Evolutionary conservation across 208 protist species (phyloP), one percentile per base, ranked within the genome.

Genomic region (Leishmania major): DNA sequence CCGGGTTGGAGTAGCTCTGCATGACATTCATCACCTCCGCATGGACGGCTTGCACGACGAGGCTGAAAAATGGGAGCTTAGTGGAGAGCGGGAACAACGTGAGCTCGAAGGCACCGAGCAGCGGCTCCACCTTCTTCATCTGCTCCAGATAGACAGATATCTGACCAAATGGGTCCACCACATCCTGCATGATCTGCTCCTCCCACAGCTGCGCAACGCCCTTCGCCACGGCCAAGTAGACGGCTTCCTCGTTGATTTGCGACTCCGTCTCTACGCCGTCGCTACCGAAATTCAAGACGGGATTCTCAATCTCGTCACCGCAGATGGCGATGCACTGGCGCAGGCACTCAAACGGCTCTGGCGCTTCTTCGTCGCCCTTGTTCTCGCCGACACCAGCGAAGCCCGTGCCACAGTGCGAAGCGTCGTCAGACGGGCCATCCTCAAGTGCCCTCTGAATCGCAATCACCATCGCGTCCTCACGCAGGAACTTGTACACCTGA

Each of bases 111-210:
- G 95, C 95, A 66, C 91, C 88, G 17, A 97, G 86, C 17, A 97
- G 75, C 43, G 92, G 92, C 75, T 93, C 89, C 7, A 96, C 87
- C 75, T 96, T 96, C 79, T 96, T 96, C 90, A 97, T 96, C 57
- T 94, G 93, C 75, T 96, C 91, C 17, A 97, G 76, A 85, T 94
- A 96, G 40, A 91, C 84, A 47, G 84, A 90, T 40, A 94, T 90
- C 67, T 97, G 89, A 5, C 75, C 47, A 71, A 95, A 89, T 3
- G 95, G 93, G 77, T 96, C 92, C 17, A 95, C 87, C 22, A 94
- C 86, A 74, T 96, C 95, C 37, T 94, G 81, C 90, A 96, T 94
- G 19, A 97, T 89, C 53, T 97, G 85, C 72, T 97, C 93, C 79
- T 94, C 90, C 93, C 95, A 97, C 73, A 95, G 76, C 75, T 89